These are phyloP conservation scores for Boletus albobrunnescens DNA, from an alignment of 1,284 basidiomycete species.

Conservation along the genomic window DNA sequence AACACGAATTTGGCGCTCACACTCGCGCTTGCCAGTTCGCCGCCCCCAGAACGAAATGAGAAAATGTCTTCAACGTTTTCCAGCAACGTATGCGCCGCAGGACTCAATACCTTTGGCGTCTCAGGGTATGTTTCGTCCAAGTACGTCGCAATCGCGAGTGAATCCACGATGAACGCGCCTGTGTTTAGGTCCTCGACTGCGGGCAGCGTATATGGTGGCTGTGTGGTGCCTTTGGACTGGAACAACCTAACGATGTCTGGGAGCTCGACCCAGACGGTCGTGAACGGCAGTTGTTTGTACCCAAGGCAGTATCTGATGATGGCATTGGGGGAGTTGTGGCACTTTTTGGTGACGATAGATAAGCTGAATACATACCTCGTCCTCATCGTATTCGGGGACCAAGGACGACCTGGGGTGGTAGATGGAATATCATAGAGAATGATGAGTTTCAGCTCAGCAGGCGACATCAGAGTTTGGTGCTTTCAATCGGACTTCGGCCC, in stretches of 20 bases:
- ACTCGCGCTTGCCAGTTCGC: neutral
- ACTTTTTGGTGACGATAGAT: slow-evolving; percentile 3
- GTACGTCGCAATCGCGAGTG: slow-evolving; percentile 38
- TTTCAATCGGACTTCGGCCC: too few species aligned
- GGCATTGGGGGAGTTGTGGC: too few species aligned
- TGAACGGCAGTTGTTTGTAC: slow-evolving; percentile 42
- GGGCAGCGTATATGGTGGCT: slow-evolving; percentile 37
- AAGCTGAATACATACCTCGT: slow-evolving; percentile 18
- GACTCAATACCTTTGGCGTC: slow-evolving; percentile 23
- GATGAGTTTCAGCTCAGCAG: slow-evolving; percentile 17
- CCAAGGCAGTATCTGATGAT: slow-evolving; percentile 37
- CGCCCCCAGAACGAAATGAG: slow-evolving; percentile 5
- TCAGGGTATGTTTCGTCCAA: slow-evolving; percentile 43
- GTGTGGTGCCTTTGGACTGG: slow-evolving; percentile 31
- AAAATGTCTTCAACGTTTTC: neutral
- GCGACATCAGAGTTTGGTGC: slow-evolving; percentile 14
- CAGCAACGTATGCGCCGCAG: neutral
- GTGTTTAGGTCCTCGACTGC: slow-evolving; percentile 33
- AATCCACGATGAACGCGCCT: slow-evolving; percentile 34
- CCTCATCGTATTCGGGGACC: slow-evolving; percentile 32
- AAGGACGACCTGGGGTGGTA: slow-evolving; percentile 10
- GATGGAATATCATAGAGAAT: slow-evolving; percentile 27
- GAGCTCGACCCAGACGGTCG: slow-evolving; percentile 39
- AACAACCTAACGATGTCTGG: slow-evolving; percentile 37
- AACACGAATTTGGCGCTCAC: slow-evolving; percentile 10